Evolutionary conservation across 306 rosid genomes (phyloP).

Genomic region (Vigna trinervia): DNA sequence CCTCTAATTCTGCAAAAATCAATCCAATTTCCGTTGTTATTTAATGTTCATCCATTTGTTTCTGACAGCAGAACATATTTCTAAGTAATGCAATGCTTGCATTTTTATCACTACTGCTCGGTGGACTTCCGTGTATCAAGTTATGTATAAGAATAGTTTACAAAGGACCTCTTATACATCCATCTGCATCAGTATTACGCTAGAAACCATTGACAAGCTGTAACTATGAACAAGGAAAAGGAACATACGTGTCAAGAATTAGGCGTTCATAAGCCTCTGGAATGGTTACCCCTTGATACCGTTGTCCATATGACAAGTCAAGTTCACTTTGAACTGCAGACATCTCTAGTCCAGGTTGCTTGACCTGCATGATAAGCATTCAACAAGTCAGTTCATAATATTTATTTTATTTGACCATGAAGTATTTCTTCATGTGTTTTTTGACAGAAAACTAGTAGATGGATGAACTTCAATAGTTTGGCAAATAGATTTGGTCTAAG

Average conservation of each 20-base stretch:
- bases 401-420: background rate
- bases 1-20: slow-evolving; percentile 75
- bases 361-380: slow-evolving; percentile 62
- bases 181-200: background rate
- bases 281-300: slow-evolving; percentile 74
- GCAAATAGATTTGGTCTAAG: slow-evolving; percentile 2
- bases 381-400: slow-evolving; percentile 19
- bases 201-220: slow-evolving; percentile 1
- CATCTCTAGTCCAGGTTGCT: slow-evolving; percentile 90
- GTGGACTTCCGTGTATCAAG: background rate
- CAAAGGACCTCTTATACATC: no score
- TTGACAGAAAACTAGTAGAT: background rate
- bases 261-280: slow-evolving; percentile 91
- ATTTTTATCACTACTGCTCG: background rate
- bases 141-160: no score
- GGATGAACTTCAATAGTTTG: slow-evolving; percentile 14
- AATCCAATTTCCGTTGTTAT: slow-evolving; percentile 29
- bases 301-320: slow-evolving; percentile 82
- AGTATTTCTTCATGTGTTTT: slow-evolving; percentile 10
- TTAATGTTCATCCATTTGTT: background rate
- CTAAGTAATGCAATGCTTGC: background rate
- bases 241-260: slow-evolving; percentile 80
- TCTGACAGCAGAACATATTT: background rate
- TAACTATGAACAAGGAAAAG: slow-evolving; percentile 24
- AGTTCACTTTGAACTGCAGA: slow-evolving; percentile 77